Evolutionary conservation across 495 filamentous ascomycete genomes (phyloP), one percentile per base, ranked within the genome.

Genomic region (Amniculicola lignicola): DNA sequence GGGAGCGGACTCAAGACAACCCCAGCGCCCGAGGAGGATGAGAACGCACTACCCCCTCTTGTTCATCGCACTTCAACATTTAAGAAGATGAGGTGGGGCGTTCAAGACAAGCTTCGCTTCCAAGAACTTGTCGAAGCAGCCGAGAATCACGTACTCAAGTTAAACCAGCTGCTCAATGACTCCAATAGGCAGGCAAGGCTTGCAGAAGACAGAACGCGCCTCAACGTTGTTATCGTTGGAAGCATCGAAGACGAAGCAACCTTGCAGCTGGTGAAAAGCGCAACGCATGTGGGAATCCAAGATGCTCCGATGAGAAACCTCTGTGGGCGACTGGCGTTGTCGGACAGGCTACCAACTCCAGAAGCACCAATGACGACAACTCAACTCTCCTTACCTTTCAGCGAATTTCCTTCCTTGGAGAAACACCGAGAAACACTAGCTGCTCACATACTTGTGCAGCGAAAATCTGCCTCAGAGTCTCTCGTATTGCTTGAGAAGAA

Each of bases 61-160:
- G 18, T 22, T 7, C 16, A 21, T 21, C 40, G 40, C 23, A 25
- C 24, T 25, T 43, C 5, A 19, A 38, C 35, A 14, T 18, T 38
- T 14, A 38, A 38, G 35, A 38, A 38, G 35, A 38, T 38, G 14
- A 38, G 35, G 14, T 43, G 40, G 40, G 40, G 40, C 40, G n/a
- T 43, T 7, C 40, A 21, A 12, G 40, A 43, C 23, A 43, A 43
- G 40, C 19, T 22, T 7, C 16, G 40, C 18, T 43, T 43, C 23
- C 18, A 43, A 43, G 23, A 43, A 12, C 23, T 43, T 19, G 40
- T 43, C 5, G 16, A 21, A 22, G 16, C 23, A n/a, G 40, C 24
- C 40, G 40, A 43, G 40, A 43, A 15, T 21, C 40, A 43, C 23
- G 40, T 43, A 14, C 16, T 22, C 4, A 25, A 25, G 18, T 21